Base-by-base conservation (phyloP, 331 rosid genomes). In the Malus hybrid region DNA sequence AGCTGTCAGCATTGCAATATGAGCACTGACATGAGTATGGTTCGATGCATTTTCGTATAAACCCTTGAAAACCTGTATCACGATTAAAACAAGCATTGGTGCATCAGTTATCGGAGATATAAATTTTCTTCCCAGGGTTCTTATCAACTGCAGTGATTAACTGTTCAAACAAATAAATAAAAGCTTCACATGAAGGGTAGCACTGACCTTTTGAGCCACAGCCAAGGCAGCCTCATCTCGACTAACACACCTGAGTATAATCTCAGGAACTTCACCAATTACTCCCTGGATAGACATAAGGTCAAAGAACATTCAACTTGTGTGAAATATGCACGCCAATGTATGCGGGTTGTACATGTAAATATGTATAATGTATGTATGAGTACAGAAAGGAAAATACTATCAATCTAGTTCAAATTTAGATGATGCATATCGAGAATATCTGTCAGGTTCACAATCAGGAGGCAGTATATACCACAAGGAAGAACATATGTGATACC, bases 191-290 rank as follows among this genome's bases (percentile, higher is more conserved):
- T 5, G 68, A 32, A 76, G 74, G 22, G 63, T 7, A 67, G 36
- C 56, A 19, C 74, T 34, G 26, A 92, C 99, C 99, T 92, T 95
- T 78, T 95, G 98, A 68, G 99, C 97, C 77, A 95, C 97, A 77
- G 99, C 99, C 83, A 95, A 84, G 61, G 99, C 99, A 69, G 99
- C 99, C 86, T 95, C 99, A 78, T 95, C 99, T 73, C 98, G 92
- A 82, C 99, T 90, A 57, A 90, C 84, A 52, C 97, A 95, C 83
- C 88, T 88, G 72, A 92, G 86, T 76, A 95, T 88, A 39, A 39
- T 39, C 4, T 39, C 46, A 39, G 46, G 46, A 39, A 39, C 46
- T 39, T 39, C 46, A 39, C 46, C 46, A 39, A 39, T 39, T 9
- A 39, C 46, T 39, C 46, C 46, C 46, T 39, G 46, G 46, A 39